These are phyloP conservation scores for Sugiyamaella xylanicola DNA, from an alignment of 1,139 yeast species.

Conservation along the genomic window DNA sequence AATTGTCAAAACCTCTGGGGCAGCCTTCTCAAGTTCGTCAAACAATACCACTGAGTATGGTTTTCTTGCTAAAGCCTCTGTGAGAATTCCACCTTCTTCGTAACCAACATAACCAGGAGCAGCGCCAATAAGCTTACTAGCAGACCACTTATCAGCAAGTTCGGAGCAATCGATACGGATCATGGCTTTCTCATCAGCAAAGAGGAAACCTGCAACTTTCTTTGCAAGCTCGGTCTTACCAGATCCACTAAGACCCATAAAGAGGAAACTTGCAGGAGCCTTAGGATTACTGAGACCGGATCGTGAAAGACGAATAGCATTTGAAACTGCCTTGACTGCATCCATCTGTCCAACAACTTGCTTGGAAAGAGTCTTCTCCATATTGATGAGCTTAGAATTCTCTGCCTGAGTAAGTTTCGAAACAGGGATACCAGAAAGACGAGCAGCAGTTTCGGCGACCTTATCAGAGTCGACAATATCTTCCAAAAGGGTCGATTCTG, in stretches of 20 bases:
- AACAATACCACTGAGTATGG: slow-evolving; percentile 94
- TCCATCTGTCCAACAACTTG: slow-evolving; percentile 95
- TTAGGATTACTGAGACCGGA: slow-evolving; percentile 96
- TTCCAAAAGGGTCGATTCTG: slow-evolving; percentile 61
- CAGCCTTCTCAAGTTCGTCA: slow-evolving; percentile 99
- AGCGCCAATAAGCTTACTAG: slow-evolving; percentile 91
- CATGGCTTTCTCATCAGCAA: slow-evolving; percentile 95
- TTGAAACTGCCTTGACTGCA: slow-evolving; percentile 94
- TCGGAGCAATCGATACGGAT: slow-evolving; percentile 98
- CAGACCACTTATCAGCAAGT: slow-evolving; percentile 91
- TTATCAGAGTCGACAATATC: slow-evolving; percentile 93
- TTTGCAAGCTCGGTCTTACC: slow-evolving; percentile 98
- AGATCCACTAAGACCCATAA: slow-evolving; percentile 94
- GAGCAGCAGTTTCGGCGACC: slow-evolving; percentile 95
- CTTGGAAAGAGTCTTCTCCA: slow-evolving; percentile 83
- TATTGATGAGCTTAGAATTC: slow-evolving; percentile 85
- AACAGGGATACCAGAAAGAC: slow-evolving; percentile 99
- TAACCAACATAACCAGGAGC: slow-evolving; percentile 99
- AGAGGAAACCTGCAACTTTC: slow-evolving; percentile 91
- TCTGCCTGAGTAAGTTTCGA: slow-evolving; percentile 93
- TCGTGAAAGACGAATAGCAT: slow-evolving; percentile 88
- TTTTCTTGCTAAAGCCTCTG: slow-evolving; percentile 85
- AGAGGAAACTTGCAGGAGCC: slow-evolving; percentile 94
- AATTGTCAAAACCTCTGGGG: slow-evolving; percentile 94
- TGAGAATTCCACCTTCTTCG: slow-evolving; percentile 95